Evolutionary conservation across 2,329 filamentous ascomycete species (phyloP), one percentile per base, ranked within the genome.

Genomic region (Neobulgaria alba): DNA sequence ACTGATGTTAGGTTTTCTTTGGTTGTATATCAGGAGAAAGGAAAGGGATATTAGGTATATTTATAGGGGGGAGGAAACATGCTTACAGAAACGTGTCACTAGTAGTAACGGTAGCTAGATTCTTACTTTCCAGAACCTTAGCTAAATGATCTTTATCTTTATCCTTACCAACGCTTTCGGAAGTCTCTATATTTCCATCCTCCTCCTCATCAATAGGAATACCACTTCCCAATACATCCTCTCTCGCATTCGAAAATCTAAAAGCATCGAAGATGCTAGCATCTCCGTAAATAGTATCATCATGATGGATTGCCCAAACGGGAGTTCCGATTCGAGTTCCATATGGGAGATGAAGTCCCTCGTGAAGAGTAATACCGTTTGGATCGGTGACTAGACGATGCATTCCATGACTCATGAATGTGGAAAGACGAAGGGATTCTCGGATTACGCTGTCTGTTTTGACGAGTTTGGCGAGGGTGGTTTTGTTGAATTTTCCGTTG

Each of bases 391-490:
- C 57, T 10, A 55, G 41, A 4, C 55, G 43, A 15, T 44, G 17
- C 37, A 41, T 45, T 1, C 50, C 51, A 17, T 51, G 41, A 5
- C 49, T 51, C 31, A 56, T 50, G 38, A 63, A 54, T 2, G 46
- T 49, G 21, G 55, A 57, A 29, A 61, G 34, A 1, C 63, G 55
- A 16, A 62, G 48, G 5, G 54, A 58, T 41, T 66, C 63, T 17
- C 57, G 50, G 9, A 65, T 37, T 8, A 52, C 55, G 4, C 55
- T 59, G 37, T 65, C 62, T 2, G 57, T 41, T 30, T 60, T 60
- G 29, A 52, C 41, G 44, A 61, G 51, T 16, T 57, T 53, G 9
- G 51, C 52, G 4, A 64, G 31, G 3, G 47, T 54, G 18, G 52
- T 43, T 42, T 63, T 64, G 7, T 55, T 57, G 54, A 56, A 63